Evolutionary conservation across 805 yeast genomes (phyloP).

Genomic region (Teunomyces kruisii): DNA sequence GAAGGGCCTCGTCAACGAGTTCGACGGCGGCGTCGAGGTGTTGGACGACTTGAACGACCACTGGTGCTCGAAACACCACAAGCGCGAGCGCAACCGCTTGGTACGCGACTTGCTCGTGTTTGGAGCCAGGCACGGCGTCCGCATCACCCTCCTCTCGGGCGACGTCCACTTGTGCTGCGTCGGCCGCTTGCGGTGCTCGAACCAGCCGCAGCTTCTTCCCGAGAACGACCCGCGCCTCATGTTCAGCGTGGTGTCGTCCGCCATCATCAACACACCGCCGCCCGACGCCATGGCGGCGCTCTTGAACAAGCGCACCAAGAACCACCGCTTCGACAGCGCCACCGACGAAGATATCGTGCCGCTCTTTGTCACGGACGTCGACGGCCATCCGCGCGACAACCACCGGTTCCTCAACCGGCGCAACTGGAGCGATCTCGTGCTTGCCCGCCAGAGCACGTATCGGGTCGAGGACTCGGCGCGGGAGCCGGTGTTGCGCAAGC

Average conservation of each 20-base stretch:
- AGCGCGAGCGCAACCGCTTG: conserved; percentile 75
- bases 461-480: no score
- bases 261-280: conserved; percentile 91
- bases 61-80: conserved; percentile 92
- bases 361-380: conserved; percentile 59
- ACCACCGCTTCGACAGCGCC: conserved; percentile 62
- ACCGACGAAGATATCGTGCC: conserved; percentile 85
- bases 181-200: conserved; percentile 68
- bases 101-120: conserved; percentile 62
- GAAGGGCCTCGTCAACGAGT: conserved; percentile 80
- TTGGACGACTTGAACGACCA: conserved; percentile 94
- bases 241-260: conserved; percentile 84
- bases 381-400: conserved; percentile 49
- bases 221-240: conserved; percentile 73
- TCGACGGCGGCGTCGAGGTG: conserved; percentile 88
- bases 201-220: conserved; percentile 47
- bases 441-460: conserved; percentile 30
- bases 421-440: conserved; percentile 71
- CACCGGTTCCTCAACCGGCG: conserved; percentile 61
- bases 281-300: conserved; percentile 81
- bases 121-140: conserved; percentile 60
- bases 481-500: no score
- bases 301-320: conserved; percentile 62
- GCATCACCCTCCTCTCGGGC: conserved; percentile 86
- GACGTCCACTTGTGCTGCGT: conserved; percentile 90